phyloP scores from a whole-genome alignment of 2,329 filamentous ascomycete species.

The Fonsecaea erecta region DNA sequence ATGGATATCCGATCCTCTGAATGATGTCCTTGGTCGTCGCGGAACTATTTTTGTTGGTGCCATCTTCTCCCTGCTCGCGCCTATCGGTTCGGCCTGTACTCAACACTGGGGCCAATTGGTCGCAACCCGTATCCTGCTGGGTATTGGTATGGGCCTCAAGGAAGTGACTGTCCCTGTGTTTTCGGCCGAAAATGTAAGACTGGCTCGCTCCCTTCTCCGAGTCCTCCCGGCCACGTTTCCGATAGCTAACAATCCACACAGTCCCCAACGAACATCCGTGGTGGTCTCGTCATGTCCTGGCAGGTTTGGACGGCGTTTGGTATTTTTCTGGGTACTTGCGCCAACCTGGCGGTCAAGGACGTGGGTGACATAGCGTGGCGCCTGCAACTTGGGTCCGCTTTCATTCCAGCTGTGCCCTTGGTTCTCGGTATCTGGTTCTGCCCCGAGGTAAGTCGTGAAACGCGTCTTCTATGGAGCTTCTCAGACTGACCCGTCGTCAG shows the following conservation, averaged over 20 bases:
- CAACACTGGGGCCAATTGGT: slow-evolving; percentile 65
- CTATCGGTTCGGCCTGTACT: slow-evolving; percentile 67
- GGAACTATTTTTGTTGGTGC: slow-evolving; percentile 68
- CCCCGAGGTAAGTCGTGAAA: slow-evolving; percentile 40
- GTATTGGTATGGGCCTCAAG: slow-evolving; percentile 47
- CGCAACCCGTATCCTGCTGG: slow-evolving; percentile 58
- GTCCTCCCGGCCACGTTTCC: background rate
- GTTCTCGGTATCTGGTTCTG: slow-evolving; percentile 53
- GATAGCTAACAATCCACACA: background rate
- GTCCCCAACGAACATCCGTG: slow-evolving; percentile 58
- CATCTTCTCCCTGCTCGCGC: slow-evolving; percentile 68
- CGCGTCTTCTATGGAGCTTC: too few species aligned
- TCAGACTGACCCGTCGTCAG: background rate
- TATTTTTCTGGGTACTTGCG: slow-evolving; percentile 48
- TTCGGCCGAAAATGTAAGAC: slow-evolving; percentile 54
- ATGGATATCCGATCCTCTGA: slow-evolving; percentile 70
- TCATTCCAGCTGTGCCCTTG: slow-evolving; percentile 54
- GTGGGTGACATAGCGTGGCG: slow-evolving; percentile 50
- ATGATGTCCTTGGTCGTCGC: slow-evolving; percentile 63
- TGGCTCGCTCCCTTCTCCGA: background rate
- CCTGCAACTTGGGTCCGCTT: slow-evolving; percentile 53
- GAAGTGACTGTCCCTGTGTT: slow-evolving; percentile 58
- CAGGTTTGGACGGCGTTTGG: slow-evolving; percentile 58
- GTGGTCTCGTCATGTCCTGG: slow-evolving; percentile 61
- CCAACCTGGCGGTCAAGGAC: slow-evolving; percentile 49